Base-by-base conservation (phyloP, 2,329 filamentous ascomycete species). In the Aaosphaeria pasadenensis region DNA sequence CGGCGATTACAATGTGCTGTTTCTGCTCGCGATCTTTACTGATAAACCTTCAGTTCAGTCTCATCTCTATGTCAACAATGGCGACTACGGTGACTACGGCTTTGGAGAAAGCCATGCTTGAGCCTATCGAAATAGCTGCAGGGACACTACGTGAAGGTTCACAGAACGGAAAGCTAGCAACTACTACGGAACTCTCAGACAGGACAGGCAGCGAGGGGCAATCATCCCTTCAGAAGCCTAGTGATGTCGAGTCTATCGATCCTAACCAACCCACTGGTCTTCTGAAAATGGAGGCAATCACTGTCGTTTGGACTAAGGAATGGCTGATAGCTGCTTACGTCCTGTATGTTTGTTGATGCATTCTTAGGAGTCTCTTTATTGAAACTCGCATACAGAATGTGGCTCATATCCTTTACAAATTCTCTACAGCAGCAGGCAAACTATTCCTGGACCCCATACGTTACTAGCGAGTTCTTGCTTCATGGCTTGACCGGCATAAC, bases 321-420 rank as follows among this genome's bases (percentile, higher is more conserved):
- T 53, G 59, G 9, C 52, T 71, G 6, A 57, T 56, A n/a, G 39
- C 52, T 7, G 61, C 62, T 11, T 70, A 64, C 46, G 56, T 55
- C 28, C 54, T 59, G 64, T 70, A 43, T 47, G 63, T 53, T 11
- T 36, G 9, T 36, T 13, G 33, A 36, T 24, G 17, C 33, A 36
- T 11, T 36, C 9, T 13, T 36, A 11, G 33, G 13, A 30, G 38
- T 7, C 11, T 41, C n/a, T 13, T 11, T 17, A 9, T 2, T 39
- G 11, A 11, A 38, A 38, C 43, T 9, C 24, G 11, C 43, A n/a
- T 5, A 4, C 7, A 6, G 40, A n/a, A 70, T 76, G 44, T 75
- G 70, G 52, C 46, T 74, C 5, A 67, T 74, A 47, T 72, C 71
- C 39, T 71, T 77, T 49, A 68, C 71, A 53, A 76, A 78, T 43